Base-by-base conservation (phyloP, 352 stramenopile genomes). In the Pythium folliculosum region DNA sequence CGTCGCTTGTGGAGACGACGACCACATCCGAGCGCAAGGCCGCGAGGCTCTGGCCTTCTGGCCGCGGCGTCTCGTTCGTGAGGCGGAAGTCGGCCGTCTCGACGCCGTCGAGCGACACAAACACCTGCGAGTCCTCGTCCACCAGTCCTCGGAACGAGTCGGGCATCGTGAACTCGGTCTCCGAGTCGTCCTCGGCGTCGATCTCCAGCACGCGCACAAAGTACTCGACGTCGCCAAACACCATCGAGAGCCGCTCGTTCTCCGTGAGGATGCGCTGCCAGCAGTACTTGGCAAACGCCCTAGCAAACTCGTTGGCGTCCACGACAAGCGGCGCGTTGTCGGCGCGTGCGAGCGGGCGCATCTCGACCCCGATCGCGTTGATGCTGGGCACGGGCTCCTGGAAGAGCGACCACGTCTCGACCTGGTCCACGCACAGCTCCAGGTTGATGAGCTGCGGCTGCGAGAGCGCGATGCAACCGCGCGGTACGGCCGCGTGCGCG, bases 151-250 rank as follows among this genome's bases (percentile, higher is more conserved):
- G 84, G 74, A 89, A 95, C 45, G 84, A 86, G 49, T 95, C 81
- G 6, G 87, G 87, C 87, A 95, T 95, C 5, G 84, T 93, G 61
- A 90, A 91, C 22, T 95, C 87, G 0, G 84, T 95, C 67, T 95
- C 87, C 48, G 77, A 72, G 25, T 85, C 77, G 56, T 93, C 87
- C 19, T 84, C 73, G 0, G 83, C 87, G 51, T 93, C 83, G 35
- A 93, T 77, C 52, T 88, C 78, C 5, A 92, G 63, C 40, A 95
- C 76, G 23, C 84, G 82, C 32, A 93, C 71, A 54, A 95, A 93
- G 56, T 87, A 92, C 43, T 79, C 70, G 13, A 63, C 72, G 5
- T 74, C 61, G n/a, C 86, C 50, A 44, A 74, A 91, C 0, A 55
- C 65, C 72, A 92, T 63, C n/a, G 89, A 72, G 5, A 93, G 60